Base-by-base conservation (phyloP, 352 stramenopile species). In the Hyaloperonospora arabidopsidis region DNA sequence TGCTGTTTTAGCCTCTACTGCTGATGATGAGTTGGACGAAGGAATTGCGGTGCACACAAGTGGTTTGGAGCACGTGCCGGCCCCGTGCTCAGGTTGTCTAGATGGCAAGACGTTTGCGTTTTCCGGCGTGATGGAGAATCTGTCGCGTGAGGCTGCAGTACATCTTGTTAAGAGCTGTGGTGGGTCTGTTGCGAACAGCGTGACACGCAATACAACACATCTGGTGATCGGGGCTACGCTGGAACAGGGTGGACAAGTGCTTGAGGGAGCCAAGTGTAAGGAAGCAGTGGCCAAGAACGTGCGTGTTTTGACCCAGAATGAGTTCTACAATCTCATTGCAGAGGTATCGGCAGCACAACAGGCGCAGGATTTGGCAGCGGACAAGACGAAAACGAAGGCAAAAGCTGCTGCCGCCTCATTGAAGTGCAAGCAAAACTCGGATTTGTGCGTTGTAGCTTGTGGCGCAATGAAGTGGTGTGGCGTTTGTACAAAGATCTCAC, bases 291-390 rank as follows among this genome's bases (percentile, higher is more conserved):
- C 69, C 1, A 91, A 93, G 54, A 89, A 93, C 57, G 75, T 90
- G n/a, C 72, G 79, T 32, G 75, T 94, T 23, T 46, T 95, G 51
- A 86, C 79, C n/a, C 82, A 95, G 57, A 87, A 86, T 41, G 74
- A 91, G 57, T 93, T 93, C 45, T 94, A 76, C 65, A 92, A 94
- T 49, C 61, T 94, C 17, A 89, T 92, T 46, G 83, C 79, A 0
- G 83, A 93, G 25, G 65, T 68, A 7, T 57, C 80, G 15, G 67
- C 86, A 29, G 63, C 68, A 45, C 78, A 82, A 80, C 85, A 90
- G 61, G 47, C 70, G 0, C 75, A 84, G 35, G 57, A 73, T 23
- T 56, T 79, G 18, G 67, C 75, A 25, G 65, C 59, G n/a, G 77
- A 91, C 22, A 95, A 93, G 57, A 52, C 63, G 6, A 62, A 59